Percentiles rank a stretch among this genome's conserved stretches.
Evolutionary conservation across 2,329 filamentous ascomycete species (phyloP).

Genomic region (Pseudocercospora macadamiae): DNA sequence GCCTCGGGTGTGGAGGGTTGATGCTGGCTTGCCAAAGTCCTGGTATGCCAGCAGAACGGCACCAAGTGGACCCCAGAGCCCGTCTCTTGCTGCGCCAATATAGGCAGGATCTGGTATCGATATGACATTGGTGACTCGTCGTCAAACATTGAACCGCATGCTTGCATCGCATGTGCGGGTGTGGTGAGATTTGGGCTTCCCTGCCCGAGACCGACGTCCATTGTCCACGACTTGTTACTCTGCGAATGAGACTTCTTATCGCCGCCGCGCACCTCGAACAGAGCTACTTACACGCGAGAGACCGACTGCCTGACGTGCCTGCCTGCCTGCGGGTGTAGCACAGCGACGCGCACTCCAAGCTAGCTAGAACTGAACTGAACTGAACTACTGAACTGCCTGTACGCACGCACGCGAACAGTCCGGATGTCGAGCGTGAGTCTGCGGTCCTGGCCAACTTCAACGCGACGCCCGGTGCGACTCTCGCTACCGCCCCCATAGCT

Average conservation of each 20-base stretch:
- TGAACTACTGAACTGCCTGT: too few species aligned
- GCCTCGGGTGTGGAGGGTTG: too few species aligned
- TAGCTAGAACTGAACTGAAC: too few species aligned
- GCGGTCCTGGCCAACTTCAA: not conserved
- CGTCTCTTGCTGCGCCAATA: not conserved
- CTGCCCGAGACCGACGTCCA: not conserved
- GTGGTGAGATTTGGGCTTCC: not conserved
- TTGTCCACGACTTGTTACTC: not conserved
- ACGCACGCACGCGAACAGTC: not conserved
- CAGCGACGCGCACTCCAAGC: not conserved
- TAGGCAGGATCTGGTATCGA: not conserved
- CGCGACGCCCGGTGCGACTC: conserved; percentile 3
- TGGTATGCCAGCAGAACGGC: too few species aligned
- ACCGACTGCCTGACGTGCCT: too few species aligned
- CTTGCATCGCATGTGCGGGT: not conserved
- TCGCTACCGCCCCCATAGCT: conserved; percentile 1
- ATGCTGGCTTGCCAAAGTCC: too few species aligned
- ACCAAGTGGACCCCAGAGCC: not conserved
- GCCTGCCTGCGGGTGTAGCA: not conserved
- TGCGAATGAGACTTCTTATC: not conserved
- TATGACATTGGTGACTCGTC: not conserved
- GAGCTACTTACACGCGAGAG: too few species aligned
- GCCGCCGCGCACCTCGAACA: too few species aligned
- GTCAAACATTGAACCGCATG: not conserved
- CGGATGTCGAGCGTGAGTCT: not conserved